These are phyloP conservation scores for Cryptococcus sp. DNA, from an alignment of 1,284 basidiomycete genomes.

Conservation along the genomic window DNA sequence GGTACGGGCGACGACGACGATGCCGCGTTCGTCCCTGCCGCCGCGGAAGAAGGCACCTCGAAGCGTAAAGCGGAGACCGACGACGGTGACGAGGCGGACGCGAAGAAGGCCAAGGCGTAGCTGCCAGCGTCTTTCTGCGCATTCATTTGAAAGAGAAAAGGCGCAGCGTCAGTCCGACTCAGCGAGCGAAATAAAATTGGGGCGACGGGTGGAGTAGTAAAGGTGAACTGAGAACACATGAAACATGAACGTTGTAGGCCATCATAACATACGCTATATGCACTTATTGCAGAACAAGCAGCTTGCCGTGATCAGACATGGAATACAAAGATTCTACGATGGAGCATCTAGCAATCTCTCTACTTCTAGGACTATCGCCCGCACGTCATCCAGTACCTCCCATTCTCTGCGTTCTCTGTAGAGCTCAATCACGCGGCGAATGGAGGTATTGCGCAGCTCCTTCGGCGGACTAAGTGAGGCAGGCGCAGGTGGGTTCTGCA, in stretches of 20 bases:
- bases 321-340: neutral
- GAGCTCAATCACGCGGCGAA: slow-evolving; percentile 26
- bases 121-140: no score
- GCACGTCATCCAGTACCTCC: slow-evolving; percentile 25
- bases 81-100: slow-evolving; percentile 3
- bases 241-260: no score
- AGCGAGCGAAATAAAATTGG: no score
- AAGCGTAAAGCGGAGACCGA: neutral
- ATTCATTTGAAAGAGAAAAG: no score
- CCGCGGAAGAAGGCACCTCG: neutral
- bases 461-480: slow-evolving; percentile 23
- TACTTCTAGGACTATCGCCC: slow-evolving; percentile 24
- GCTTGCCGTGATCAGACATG: neutral
- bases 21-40: neutral
- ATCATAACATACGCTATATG: neutral
- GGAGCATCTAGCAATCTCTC: slow-evolving; percentile 16
- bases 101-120: slow-evolving; percentile 18
- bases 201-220: no score
- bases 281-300: neutral
- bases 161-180: no score
- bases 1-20: neutral
- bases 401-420: slow-evolving; percentile 37
- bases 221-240: no score
- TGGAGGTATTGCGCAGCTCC: slow-evolving; percentile 22
- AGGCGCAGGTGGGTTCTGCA: slow-evolving; percentile 31